Base-by-base conservation (phyloP, 2,329 filamentous ascomycete species). In the Nemania bipapillata region DNA sequence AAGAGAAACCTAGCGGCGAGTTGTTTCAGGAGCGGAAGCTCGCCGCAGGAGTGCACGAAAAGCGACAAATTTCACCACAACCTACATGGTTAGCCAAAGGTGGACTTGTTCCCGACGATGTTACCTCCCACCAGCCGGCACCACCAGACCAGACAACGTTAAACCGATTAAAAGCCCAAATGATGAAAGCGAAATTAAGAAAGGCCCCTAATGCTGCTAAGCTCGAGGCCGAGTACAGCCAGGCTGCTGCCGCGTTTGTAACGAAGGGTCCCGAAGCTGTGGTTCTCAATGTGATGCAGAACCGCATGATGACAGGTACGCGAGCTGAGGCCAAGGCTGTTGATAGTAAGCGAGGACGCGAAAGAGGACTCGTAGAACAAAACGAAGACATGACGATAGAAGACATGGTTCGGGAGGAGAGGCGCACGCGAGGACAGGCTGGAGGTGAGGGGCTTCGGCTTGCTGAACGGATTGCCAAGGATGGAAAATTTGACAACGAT, bases 361-460 rank as follows among this genome's bases (percentile, higher is more conserved):
- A 97, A 79, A 89, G 94, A 62, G 96, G 95, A 0, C 86, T 90
- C 7, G 92, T 99, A 5, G 89, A 92, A 74, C 93, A 96, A 72
- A 98, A 98, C 77, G 92, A 96, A 61, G 94, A 98, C 75, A 98
- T 99, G 94, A 91, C 85, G 32, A 92, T 99, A 68, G 94, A 97
- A 62, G 96, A 99, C 79, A 99, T 99, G 96, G 89, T 99, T 20
- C 90, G 93, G 30, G 94, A 98, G 80, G 96, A 99, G 81, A 89
- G 93, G 40, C 91, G 95, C 63, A 97, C 93, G 4, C 90, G 90
- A 66, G 90, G 90, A 17, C 89, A 93, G 76, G 84, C 85, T 3
- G 93, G 92, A 49, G 93, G 93, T 61, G 94, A 97, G 77, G 92
- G 92, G 0, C 85, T 90, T 74, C 89, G 92, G 3, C 87, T 97